Conservation (phyloP, 768 basidiomycete species). For the Collybia sp. region DNA sequence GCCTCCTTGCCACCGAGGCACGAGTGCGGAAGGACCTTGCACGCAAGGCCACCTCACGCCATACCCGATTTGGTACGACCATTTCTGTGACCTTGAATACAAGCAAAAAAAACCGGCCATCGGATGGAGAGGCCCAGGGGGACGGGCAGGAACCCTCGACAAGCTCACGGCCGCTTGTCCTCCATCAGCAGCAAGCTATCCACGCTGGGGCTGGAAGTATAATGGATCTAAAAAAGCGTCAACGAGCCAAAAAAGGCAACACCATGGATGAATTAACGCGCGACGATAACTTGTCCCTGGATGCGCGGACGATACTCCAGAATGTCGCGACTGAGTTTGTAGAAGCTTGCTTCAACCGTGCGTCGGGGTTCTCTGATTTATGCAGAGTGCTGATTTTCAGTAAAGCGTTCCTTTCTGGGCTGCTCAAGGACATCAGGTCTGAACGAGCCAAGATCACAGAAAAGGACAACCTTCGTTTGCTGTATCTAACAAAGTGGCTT, state of each 20-base stretch:
- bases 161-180: conserved; percentile 54
- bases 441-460: conserved; percentile 92
- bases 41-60: conserved; percentile 63
- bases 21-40: conserved; percentile 52
- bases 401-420: conserved; percentile 76
- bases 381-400: conserved; percentile 1
- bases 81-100: conserved; percentile 73
- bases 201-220: conserved; percentile 60
- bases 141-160: conserved; percentile 19
- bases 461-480: conserved; percentile 86
- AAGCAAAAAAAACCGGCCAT: conserved; percentile 33
- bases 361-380: conserved; percentile 23
- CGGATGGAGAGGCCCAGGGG: conserved; percentile 3
- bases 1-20: conserved; percentile 76
- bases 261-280: conserved; percentile 64
- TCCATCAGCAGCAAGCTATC: conserved; percentile 85
- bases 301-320: conserved; percentile 63
- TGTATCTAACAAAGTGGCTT: conserved; percentile 88
- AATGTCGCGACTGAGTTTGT: conserved; percentile 70
- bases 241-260: conserved; percentile 52
- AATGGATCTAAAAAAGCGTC: conserved; percentile 67
- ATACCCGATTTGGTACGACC: conserved; percentile 96
- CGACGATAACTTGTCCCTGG: conserved; percentile 62
- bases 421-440: conserved; percentile 91
- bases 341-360: conserved; percentile 85